Evolutionary conservation across 345 rosid species (phyloP).

Genomic region (Dipteronia dyeriana): DNA sequence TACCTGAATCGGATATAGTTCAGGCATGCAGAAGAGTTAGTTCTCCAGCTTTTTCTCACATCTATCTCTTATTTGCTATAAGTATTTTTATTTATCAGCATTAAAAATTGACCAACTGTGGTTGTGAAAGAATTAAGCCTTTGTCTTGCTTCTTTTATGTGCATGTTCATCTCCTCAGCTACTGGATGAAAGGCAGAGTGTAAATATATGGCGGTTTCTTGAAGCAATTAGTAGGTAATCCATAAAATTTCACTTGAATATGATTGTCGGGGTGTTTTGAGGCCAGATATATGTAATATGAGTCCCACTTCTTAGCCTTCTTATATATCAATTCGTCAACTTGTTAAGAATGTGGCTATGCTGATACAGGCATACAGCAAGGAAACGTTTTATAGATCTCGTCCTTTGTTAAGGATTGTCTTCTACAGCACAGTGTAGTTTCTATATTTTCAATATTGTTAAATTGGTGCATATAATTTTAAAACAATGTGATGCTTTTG

Average conservation of each 20-base stretch:
- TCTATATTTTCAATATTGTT: neutral
- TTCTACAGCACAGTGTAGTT: neutral
- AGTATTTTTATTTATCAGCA: neutral
- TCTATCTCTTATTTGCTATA: neutral
- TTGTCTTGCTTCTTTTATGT: conserved; percentile 18
- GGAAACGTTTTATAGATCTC: neutral
- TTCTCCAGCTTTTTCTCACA: conserved; percentile 21
- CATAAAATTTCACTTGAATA: neutral
- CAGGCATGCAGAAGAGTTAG: conserved; percentile 85
- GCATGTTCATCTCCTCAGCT: conserved; percentile 47
- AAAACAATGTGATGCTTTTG: neutral
- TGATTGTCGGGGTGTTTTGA: neutral
- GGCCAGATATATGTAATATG: neutral
- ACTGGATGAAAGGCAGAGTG: conserved; percentile 80
- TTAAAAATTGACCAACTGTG: neutral
- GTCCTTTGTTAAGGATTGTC: neutral
- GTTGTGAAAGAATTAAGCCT: neutral
- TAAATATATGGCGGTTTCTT: conserved; percentile 77
- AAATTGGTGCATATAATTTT: neutral
- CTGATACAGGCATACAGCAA: neutral
- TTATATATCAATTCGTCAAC: neutral
- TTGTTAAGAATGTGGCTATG: neutral
- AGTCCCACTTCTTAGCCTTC: neutral
- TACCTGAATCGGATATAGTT: conserved; percentile 79
- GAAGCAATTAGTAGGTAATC: conserved; percentile 84